Base-by-base conservation (phyloP, 257 asterid species). In the Paulownia fortunei region DNA sequence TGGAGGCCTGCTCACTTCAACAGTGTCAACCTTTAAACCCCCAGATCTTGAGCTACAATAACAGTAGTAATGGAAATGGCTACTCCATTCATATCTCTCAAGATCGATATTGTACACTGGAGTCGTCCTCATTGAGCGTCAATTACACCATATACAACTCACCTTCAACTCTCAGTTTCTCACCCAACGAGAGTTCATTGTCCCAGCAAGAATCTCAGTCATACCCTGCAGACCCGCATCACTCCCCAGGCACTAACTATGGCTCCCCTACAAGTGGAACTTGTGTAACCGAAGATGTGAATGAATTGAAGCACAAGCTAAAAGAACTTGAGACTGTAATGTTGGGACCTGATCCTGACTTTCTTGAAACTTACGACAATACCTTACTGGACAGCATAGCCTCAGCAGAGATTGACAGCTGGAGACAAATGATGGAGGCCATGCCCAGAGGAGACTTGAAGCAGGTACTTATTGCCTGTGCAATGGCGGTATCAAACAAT, bases 271-370 rank as follows among this genome's bases (percentile, higher is more conserved):
- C 78, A 21, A 87, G 87, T 26, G 92, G 81, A 16, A 87, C 92
- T 47, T 83, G 89, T 60, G 71, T 79, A 24, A 83, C 89, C 0
- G 91, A 91, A 52, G 92, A 88, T 36, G 81, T 69, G 64, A 67
- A 69, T 68, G 87, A 81, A 72, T 70, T 91, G 41, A 90, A 78
- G 87, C 86, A 84, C 87, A 92, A 89, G 82, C 82, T 94, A 55
- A 89, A 79, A 79, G 97, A 94, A 68, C 87, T 94, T 18, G 98
- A 94, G 83, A 79, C 81, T 0, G 94, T 73, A 11, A 94, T 90
- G 97, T 72, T 94, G 61, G 97, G 97, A 3, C 97, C 98, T 0
- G 97, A 93, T 80, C 72, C 86, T 2, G 96, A 91, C 65, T 16
- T 82, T 65, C 82, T 84, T 11, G 88, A 84, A 70, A 72, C 56